Evolutionary conservation across 148 eudicot species (phyloP), one percentile per base, ranked within the genome.

Genomic region (Vaccinium macrocarpon): DNA sequence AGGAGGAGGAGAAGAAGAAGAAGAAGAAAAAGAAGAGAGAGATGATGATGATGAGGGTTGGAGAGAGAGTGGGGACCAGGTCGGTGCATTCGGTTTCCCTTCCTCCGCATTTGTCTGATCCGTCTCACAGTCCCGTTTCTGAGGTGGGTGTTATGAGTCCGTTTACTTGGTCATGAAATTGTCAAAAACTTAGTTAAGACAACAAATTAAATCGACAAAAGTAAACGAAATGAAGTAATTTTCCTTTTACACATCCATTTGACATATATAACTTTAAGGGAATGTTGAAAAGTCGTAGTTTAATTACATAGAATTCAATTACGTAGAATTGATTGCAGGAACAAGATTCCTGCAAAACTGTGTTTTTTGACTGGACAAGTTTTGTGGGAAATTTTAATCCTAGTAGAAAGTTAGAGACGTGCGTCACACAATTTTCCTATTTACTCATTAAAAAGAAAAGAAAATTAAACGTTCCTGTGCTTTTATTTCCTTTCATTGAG

Each of bases 21-120:
- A 66, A 85, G 87, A 78, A 51, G 68, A 19, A n/a, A 27, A 23
- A 66, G 88, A 64, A 62, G 71, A 64, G 32, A 3, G 32, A 62
- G 29, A 42, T 42, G 46, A 42, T 42, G 46, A 84, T 68, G 78
- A 86, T 73, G 85, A 79, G 88, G 84, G 53, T 79, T 66, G 84
- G 88, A 57, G 87, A 85, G 66, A 89, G 90, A 81, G 89, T 86
- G 80, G 89, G 80, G 52, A 79, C 73, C 80, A 83, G 90, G 88
- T 82, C 91, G 82, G 57, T 84, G 49, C 83, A 84, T 51, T 89
- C 89, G 16, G 92, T 88, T 53, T 85, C 87, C 32, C 81, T 92
- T 52, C 95, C 97, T 81, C 91, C 94, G 18, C 99, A 95, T 86
- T 93, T 97, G 93, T 95, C 97, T 80, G 99, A 97, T 97, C 99